Conservation (phyloP, 129 eudicot genomes). For the Saussurea involucrata region DNA sequence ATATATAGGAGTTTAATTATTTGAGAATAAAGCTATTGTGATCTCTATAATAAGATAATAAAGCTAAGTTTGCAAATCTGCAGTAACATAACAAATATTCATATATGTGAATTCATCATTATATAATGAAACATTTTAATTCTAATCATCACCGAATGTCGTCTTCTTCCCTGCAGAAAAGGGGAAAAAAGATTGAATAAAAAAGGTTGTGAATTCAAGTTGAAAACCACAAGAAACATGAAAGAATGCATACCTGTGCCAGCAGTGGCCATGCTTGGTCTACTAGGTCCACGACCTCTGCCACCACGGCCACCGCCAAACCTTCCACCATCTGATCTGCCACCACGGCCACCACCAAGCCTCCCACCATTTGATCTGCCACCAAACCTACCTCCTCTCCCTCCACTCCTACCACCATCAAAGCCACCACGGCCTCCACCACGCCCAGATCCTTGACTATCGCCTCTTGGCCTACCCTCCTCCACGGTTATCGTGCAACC, state of each 20-base stretch:
- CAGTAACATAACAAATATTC: background rate
- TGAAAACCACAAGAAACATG: background rate
- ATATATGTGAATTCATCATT: background rate
- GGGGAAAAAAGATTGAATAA: background rate
- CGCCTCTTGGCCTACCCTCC: constrained; percentile 69
- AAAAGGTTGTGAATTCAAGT: background rate
- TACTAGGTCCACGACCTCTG: constrained; percentile 35
- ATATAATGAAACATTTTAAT: background rate
- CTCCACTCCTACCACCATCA: constrained; percentile 20
- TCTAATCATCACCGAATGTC: background rate
- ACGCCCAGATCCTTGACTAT: constrained; percentile 20
- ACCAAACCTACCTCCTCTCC: constrained; percentile 34
- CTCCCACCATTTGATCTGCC: constrained; percentile 29
- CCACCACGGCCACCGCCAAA: constrained; percentile 28
- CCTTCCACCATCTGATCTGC: background rate
- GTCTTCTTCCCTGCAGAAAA: background rate
- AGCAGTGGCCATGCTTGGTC: constrained; percentile 30
- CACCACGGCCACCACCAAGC: constrained; percentile 21
- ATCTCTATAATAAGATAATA: background rate
- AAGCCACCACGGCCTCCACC: constrained; percentile 24
- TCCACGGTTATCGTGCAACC: constrained; percentile 42
- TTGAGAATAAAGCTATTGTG: too few species aligned
- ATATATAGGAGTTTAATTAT: too few species aligned
- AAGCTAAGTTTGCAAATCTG: background rate
- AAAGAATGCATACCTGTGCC: constrained; percentile 26